These are phyloP conservation scores for Fusarium sp. DNA, from an alignment of 2,329 filamentous ascomycete species.

Conservation along the genomic window DNA sequence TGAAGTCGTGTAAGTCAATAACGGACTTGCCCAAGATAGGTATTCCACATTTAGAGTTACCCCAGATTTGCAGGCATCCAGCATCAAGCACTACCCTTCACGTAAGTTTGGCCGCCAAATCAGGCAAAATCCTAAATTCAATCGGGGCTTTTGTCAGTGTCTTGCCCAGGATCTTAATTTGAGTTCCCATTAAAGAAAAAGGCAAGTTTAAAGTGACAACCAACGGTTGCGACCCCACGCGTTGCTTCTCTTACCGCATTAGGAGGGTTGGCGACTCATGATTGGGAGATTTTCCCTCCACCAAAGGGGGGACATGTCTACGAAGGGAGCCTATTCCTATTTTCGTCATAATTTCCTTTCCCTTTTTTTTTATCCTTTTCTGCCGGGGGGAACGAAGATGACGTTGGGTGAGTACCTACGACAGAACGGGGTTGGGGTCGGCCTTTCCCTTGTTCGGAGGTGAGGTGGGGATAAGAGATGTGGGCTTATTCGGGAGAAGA, in stretches of 20 bases:
- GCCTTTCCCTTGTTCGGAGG: constrained; percentile 42
- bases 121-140: constrained; percentile 30
- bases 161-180: constrained; percentile 5
- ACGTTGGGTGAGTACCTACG: constrained; percentile 30
- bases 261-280: constrained; percentile 29
- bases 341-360: constrained; percentile 55
- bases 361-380: constrained; percentile 6
- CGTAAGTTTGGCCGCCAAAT: constrained; percentile 18
- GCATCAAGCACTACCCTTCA: background rate
- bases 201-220: constrained; percentile 1
- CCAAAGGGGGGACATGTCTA: background rate
- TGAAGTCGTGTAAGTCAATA: background rate
- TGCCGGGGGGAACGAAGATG: constrained; percentile 21
- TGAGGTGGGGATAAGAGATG: constrained; percentile 33
- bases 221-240: background rate
- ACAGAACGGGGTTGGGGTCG: constrained; percentile 36
- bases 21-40: constrained; percentile 37
- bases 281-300: constrained; percentile 29
- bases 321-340: constrained; percentile 28
- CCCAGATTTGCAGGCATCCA: constrained; percentile 18
- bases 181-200: constrained; percentile 25
- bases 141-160: background rate
- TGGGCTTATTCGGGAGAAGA: constrained; percentile 14
- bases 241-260: constrained; percentile 37
- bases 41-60: constrained; percentile 19